phyloP scores from a whole-genome alignment of 2,329 filamentous ascomycete genomes.

The Huntiella decipiens region DNA sequence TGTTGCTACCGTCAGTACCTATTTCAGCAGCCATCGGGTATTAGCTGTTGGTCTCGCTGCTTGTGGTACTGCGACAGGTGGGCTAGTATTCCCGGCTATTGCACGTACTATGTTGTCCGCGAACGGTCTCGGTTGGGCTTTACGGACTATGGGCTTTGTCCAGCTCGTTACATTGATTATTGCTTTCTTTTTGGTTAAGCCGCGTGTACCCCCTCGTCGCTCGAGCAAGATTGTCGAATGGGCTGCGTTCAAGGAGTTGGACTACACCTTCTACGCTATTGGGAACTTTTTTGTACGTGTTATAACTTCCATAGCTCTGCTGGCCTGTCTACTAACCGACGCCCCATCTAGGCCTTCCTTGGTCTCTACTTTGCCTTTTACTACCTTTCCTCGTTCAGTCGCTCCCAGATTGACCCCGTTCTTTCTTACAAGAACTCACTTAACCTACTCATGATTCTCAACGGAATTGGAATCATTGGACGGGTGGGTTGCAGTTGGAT shows the following conservation, averaged over 20 bases:
- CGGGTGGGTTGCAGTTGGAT: conserved; percentile 38
- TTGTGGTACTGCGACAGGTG: conserved; percentile 39
- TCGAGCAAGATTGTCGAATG: conserved; percentile 25
- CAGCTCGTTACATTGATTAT: conserved; percentile 24
- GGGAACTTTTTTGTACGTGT: conserved; percentile 16
- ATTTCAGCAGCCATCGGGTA: conserved; percentile 37
- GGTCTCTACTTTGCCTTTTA: conserved; percentile 39
- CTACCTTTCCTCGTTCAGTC: conserved; percentile 34
- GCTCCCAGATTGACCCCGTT: conserved; percentile 20
- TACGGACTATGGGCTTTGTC: conserved; percentile 41
- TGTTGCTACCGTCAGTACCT: conserved; percentile 46
- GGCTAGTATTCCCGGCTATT: conserved; percentile 33
- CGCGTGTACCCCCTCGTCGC: conserved; percentile 24
- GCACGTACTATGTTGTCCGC: conserved; percentile 13
- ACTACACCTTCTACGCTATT: conserved; percentile 24
- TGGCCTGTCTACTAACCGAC: not conserved
- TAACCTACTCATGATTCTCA: conserved; percentile 44
- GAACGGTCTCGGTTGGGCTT: conserved; percentile 26
- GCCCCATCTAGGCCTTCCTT: conserved; percentile 23
- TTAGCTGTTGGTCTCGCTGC: conserved; percentile 44
- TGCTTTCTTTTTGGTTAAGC: conserved; percentile 22
- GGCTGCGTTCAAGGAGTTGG: conserved; percentile 25
- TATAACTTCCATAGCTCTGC: not conserved
- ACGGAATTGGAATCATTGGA: conserved; percentile 39
- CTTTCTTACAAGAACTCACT: conserved; percentile 32